These are phyloP conservation scores for Letharia columbiana DNA, from an alignment of 495 filamentous ascomycete species.

Conservation along the genomic window DNA sequence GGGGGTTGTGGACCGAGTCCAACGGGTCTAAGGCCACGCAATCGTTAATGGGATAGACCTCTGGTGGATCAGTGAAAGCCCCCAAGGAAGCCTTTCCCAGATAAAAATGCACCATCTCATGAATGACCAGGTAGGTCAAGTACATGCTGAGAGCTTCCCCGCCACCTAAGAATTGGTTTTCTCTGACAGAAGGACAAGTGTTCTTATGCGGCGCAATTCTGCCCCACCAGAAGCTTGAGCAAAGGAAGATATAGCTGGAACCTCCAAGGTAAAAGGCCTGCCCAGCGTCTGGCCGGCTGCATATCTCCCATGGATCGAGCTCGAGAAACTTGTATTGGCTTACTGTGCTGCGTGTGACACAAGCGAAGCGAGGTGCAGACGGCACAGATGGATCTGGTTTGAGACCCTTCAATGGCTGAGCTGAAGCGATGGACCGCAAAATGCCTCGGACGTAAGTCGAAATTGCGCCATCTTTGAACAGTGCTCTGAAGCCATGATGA, in stretches of 20 bases:
- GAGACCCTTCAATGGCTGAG: neutral
- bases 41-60: slow-evolving; percentile 13
- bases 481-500: slow-evolving; percentile 7
- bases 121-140: slow-evolving; percentile 18
- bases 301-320: neutral
- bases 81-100: slow-evolving; percentile 6
- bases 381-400: neutral
- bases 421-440: neutral
- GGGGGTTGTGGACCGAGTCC: slow-evolving; percentile 16
- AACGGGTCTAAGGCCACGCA: slow-evolving; percentile 11
- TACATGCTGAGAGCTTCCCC: neutral
- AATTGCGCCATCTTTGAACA: neutral
- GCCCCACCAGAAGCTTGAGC: neutral
- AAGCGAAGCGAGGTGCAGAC: slow-evolving; percentile 13
- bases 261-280: neutral
- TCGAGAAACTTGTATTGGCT: neutral
- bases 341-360: slow-evolving; percentile 8
- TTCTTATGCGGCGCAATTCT: neutral
- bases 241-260: slow-evolving; percentile 18
- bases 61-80: neutral
- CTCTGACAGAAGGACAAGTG: slow-evolving; percentile 6
- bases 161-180: slow-evolving; percentile 6
- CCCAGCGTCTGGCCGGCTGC: neutral
- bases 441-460: neutral
- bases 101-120: slow-evolving; percentile 25